These are phyloP conservation scores for Drechslera avenae DNA, from an alignment of 2,329 filamentous ascomycete species.

Conservation along the genomic window DNA sequence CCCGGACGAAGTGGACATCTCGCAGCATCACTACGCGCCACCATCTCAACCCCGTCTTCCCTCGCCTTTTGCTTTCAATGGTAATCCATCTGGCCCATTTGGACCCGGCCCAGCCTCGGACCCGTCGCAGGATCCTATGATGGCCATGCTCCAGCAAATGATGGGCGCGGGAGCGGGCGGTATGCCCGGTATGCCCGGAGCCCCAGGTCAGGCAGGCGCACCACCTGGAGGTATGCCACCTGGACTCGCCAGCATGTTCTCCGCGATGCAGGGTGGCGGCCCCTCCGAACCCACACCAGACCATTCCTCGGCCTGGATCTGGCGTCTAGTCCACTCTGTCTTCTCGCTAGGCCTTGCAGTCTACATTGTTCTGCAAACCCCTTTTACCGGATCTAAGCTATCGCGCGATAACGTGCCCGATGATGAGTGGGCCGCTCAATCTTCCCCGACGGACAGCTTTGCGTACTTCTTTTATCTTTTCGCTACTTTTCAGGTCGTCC, in stretches of 20 bases:
- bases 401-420: constrained; percentile 54
- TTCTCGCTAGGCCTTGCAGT: constrained; percentile 72
- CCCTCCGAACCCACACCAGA: constrained; percentile 42
- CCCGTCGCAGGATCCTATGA: constrained; percentile 66
- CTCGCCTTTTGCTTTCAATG: constrained; percentile 42
- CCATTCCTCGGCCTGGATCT: constrained; percentile 60
- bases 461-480: constrained; percentile 78
- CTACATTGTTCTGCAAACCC: constrained; percentile 70
- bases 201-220: constrained; percentile 28
- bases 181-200: constrained; percentile 41
- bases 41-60: constrained; percentile 51
- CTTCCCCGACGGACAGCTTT: constrained; percentile 49
- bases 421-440: constrained; percentile 38
- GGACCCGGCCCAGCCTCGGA: constrained; percentile 30
- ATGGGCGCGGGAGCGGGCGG: constrained; percentile 56
- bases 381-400: constrained; percentile 69
- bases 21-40: constrained; percentile 71
- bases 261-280: constrained; percentile 53
- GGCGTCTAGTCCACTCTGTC: constrained; percentile 75
- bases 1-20: constrained; percentile 79
- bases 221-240: constrained; percentile 45
- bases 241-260: constrained; percentile 52
- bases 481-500: constrained; percentile 73
- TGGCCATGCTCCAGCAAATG: constrained; percentile 78
- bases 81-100: constrained; percentile 24